Base-by-base conservation (phyloP, 2,329 filamentous ascomycete species). In the Pseudopyricularia javanii region DNA sequence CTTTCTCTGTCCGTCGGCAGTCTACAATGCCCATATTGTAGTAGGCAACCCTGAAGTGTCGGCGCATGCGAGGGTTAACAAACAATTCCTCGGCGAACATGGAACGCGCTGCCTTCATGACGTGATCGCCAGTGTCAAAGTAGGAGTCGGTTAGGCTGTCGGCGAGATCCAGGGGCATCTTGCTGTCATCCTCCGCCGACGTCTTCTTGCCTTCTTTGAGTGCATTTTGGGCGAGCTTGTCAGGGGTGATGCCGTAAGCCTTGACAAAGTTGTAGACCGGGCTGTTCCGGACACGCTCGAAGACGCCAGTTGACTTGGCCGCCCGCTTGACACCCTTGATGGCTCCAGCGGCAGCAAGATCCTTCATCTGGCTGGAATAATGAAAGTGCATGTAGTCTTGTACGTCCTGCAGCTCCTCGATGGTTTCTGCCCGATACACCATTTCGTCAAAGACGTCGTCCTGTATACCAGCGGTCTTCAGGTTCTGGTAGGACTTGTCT, bases 301-400 rank as follows among this genome's bases (percentile, higher is more conserved):
- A 93, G 20, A 91, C n/a, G 15, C 54, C 73, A 9, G 83, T 83
- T 14, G 86, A 86, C 56, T 88, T 86, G 51, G 85, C 85, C 6
- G 93, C 89, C 30, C 91, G 85, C 63, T 90, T 90, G 3, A 76
- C 79, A 52, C 83, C 80, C 55, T 85, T 85, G 53, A 81, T 81
- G 14, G 78, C 74, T 40, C 82, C 76, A 56, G 82, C 75, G 17
- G 81, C 72, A 14, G 83, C 80, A 49, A 94, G 69, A 57, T 97
- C 91, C 64, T 88, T 91, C 49, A 97, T 74, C 64, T 95, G 83
- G 3, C 82, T 74, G 4, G 87, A 82, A 61, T 97, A 97, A 62
- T 91, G 86, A 68, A 98, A 98, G 63, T 97, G 90, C 52, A 97
- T 74, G 61, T 97, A 97, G 63, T 98, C 93, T 64, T 97, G 91